Evolutionary conservation across 805 yeast genomes (phyloP).

Genomic region (Ogataea wickerhamii): DNA sequence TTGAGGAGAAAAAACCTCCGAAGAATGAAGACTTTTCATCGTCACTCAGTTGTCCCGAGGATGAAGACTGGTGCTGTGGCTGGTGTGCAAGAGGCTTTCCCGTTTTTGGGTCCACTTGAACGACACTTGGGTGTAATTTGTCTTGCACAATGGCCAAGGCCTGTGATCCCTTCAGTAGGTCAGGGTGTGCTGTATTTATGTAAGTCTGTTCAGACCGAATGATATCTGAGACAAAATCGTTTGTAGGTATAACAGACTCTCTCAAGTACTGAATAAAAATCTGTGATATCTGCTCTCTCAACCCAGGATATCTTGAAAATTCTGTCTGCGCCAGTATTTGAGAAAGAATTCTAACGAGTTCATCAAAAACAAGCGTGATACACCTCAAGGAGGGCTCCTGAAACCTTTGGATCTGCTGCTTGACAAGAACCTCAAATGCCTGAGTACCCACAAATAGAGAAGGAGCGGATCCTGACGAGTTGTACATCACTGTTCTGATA

Average conservation of each 20-base stretch:
- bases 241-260: slow-evolving; percentile 79
- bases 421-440: slow-evolving; percentile 93
- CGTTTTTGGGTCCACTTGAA: slow-evolving; percentile 81
- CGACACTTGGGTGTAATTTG: slow-evolving; percentile 74
- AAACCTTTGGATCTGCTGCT: slow-evolving; percentile 88
- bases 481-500: slow-evolving; percentile 94
- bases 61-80: slow-evolving; percentile 28
- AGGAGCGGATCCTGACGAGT: slow-evolving; percentile 95
- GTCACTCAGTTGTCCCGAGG: slow-evolving; percentile 34
- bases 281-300: slow-evolving; percentile 81
- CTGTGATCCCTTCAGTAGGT: slow-evolving; percentile 87
- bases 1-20: slow-evolving; percentile 90
- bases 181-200: slow-evolving; percentile 97
- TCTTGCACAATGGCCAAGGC: slow-evolving; percentile 94
- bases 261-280: slow-evolving; percentile 77
- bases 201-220: slow-evolving; percentile 87
- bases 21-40: slow-evolving; percentile 77
- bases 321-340: slow-evolving; percentile 80
- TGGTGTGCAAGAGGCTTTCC: slow-evolving; percentile 68
- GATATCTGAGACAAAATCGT: slow-evolving; percentile 76
- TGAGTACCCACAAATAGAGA: slow-evolving; percentile 95
- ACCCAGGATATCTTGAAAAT: slow-evolving; percentile 84
- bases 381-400: slow-evolving; percentile 92
- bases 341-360: slow-evolving; percentile 82
- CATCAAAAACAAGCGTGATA: slow-evolving; percentile 88